phyloP scores from a whole-genome alignment of 805 yeast species.

The Priceomyces haplophilus region DNA sequence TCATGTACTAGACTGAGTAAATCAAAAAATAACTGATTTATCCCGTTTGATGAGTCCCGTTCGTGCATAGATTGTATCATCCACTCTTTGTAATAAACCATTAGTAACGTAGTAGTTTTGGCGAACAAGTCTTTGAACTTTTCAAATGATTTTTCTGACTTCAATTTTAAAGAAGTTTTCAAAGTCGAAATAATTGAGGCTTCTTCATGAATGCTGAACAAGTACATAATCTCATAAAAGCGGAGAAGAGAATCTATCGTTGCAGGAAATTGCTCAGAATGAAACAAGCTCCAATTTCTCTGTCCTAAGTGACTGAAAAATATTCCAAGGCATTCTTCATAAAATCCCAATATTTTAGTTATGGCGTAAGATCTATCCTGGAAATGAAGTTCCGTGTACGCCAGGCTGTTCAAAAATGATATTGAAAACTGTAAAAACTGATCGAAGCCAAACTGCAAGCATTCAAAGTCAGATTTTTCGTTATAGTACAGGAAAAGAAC shows the following conservation, averaged over 20 bases:
- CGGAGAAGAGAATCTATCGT: constrained; percentile 21
- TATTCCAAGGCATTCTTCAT: constrained; percentile 48
- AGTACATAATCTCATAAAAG: constrained; percentile 43
- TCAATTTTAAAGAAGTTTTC: constrained; percentile 39
- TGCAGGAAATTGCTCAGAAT: not conserved
- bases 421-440: constrained; percentile 47
- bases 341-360: constrained; percentile 50
- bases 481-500: constrained; percentile 58
- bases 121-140: constrained; percentile 46
- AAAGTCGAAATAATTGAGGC: constrained; percentile 36
- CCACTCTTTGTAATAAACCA: constrained; percentile 32
- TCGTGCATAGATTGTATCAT: constrained; percentile 2
- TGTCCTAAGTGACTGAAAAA: constrained; percentile 24
- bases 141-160: constrained; percentile 42
- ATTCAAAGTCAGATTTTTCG: constrained; percentile 20
- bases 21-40: constrained; percentile 32
- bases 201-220: constrained; percentile 54
- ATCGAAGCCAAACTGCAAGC: constrained; percentile 50
- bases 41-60: not conserved
- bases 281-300: constrained; percentile 32
- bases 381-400: constrained; percentile 15
- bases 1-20: constrained; percentile 64
- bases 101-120: constrained; percentile 33
- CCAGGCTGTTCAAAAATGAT: constrained; percentile 24
- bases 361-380: constrained; percentile 41